phyloP scores from a whole-genome alignment of 371 early-diverging fungal species.

The Umbelopsis sp. region DNA sequence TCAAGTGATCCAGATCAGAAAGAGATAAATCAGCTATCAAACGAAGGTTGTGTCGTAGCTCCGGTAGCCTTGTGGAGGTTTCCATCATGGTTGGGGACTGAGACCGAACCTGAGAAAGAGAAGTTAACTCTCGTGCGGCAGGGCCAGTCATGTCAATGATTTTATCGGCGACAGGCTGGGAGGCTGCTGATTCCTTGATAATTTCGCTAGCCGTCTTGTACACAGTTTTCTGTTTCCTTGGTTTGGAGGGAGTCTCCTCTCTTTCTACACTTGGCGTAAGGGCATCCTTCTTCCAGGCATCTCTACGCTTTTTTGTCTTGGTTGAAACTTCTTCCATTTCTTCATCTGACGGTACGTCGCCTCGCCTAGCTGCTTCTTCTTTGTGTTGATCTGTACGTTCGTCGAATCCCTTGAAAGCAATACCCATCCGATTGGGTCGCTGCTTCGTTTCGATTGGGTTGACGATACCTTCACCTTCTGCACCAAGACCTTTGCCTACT shows the following conservation, averaged over 20 bases:
- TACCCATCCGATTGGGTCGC: slow-evolving; percentile 82
- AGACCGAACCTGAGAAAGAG: slow-evolving; percentile 47
- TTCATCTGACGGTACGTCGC: slow-evolving; percentile 30
- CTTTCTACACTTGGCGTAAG: slow-evolving; percentile 29
- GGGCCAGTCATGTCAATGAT: slow-evolving; percentile 86
- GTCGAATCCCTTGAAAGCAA: slow-evolving; percentile 77
- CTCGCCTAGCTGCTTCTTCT: slow-evolving; percentile 38
- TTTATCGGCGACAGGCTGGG: slow-evolving; percentile 49
- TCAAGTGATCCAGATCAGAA: slow-evolving; percentile 68
- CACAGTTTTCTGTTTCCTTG: slow-evolving; percentile 52
- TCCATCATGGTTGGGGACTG: slow-evolving; percentile 51
- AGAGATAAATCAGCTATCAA: slow-evolving; percentile 74
- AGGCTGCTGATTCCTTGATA: slow-evolving; percentile 33
- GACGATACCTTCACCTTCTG: slow-evolving; percentile 80
- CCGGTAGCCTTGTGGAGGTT: slow-evolving; percentile 65
- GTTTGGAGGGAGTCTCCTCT: slow-evolving; percentile 26
- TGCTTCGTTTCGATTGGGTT: slow-evolving; percentile 87
- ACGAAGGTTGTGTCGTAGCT: slow-evolving; percentile 79
- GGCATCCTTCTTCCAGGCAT: slow-evolving; percentile 54
- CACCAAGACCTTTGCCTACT: slow-evolving; percentile 76
- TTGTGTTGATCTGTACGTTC: slow-evolving; percentile 65
- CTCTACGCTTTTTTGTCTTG: slow-evolving; percentile 28
- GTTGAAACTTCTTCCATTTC: slow-evolving; percentile 30
- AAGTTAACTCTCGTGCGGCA: slow-evolving; percentile 65
- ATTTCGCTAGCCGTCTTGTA: slow-evolving; percentile 82